A percentile compares a stretch with the other conserved stretches of the same genome.
Conservation (phyloP, 495 filamentous ascomycete genomes). For the Penicillium paxilli region DNA sequence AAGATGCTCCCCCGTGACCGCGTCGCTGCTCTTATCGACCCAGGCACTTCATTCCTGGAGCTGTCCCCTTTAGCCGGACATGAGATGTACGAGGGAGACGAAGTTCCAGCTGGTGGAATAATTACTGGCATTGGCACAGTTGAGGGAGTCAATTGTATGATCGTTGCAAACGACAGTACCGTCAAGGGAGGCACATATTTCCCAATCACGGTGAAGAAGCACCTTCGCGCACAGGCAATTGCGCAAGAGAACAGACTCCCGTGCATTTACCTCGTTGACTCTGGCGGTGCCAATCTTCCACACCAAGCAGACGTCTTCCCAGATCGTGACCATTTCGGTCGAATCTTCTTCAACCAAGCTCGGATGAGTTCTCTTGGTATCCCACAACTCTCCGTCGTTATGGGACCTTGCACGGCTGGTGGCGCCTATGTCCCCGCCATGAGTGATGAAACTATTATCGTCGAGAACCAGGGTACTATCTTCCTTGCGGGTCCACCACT, state of each 20-base stretch:
- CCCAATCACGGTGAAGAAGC: slow-evolving; percentile 97
- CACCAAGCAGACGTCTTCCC: slow-evolving; percentile 97
- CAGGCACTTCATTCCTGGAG: slow-evolving; percentile 88
- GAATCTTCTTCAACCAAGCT: slow-evolving; percentile 99
- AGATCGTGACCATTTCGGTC: slow-evolving; percentile 91
- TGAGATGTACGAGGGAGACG: slow-evolving; percentile 81
- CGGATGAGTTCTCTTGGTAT: slow-evolving; percentile 78
- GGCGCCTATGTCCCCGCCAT: slow-evolving; percentile 96
- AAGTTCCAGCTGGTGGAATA: slow-evolving; percentile 85
- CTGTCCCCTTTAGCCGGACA: slow-evolving; percentile 85
- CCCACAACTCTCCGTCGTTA: slow-evolving; percentile 92
- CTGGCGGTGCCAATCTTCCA: slow-evolving; percentile 92
- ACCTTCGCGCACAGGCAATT: slow-evolving; percentile 87
- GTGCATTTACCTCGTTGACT: slow-evolving; percentile 96
- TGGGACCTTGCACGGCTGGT: slow-evolving; percentile 96
- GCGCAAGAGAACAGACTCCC: slow-evolving; percentile 84
- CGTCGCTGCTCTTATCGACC: slow-evolving; percentile 83
- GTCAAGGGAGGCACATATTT: slow-evolving; percentile 99
- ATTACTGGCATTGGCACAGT: slow-evolving; percentile 92
- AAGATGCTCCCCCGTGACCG: slow-evolving; percentile 96
- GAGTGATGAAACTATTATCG: slow-evolving; percentile 97
- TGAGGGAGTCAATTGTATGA: slow-evolving; percentile 87
- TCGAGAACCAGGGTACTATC: slow-evolving; percentile 91
- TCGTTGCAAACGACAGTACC: slow-evolving; percentile 96
- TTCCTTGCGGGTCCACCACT: slow-evolving; percentile 94